These are phyloP conservation scores for Penicillium corylophilum DNA, from an alignment of 2,329 filamentous ascomycete genomes.

Conservation along the genomic window DNA sequence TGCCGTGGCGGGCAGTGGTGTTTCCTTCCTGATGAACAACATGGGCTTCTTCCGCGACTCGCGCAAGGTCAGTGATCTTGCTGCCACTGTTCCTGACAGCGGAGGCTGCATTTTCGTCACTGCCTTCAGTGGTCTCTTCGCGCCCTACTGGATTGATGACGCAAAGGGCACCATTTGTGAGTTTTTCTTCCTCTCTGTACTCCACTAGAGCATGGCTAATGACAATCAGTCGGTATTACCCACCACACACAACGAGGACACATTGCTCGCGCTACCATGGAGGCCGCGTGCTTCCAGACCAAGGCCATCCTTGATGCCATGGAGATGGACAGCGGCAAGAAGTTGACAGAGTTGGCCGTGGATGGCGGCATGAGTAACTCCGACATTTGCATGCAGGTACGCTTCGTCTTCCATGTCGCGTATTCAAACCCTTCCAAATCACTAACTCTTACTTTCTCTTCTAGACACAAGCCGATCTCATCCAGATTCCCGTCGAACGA, in stretches of 20 bases:
- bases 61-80: slow-evolving; percentile 63
- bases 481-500: slow-evolving; percentile 77
- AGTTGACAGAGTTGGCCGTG: slow-evolving; percentile 74
- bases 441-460: background rate
- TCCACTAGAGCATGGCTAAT: slow-evolving; percentile 4
- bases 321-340: slow-evolving; percentile 79
- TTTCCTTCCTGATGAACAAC: slow-evolving; percentile 71
- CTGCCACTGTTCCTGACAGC: slow-evolving; percentile 67
- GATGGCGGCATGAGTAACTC: slow-evolving; percentile 89
- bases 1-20: slow-evolving; percentile 75
- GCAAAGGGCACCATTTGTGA: slow-evolving; percentile 82
- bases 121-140: slow-evolving; percentile 86
- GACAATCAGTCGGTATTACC: slow-evolving; percentile 67
- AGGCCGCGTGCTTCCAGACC: slow-evolving; percentile 89
- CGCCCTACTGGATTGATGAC: slow-evolving; percentile 92
- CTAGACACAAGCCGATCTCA: slow-evolving; percentile 76
- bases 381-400: slow-evolving; percentile 77
- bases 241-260: slow-evolving; percentile 82
- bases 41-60: slow-evolving; percentile 61
- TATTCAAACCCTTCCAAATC: background rate
- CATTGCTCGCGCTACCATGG: slow-evolving; percentile 82
- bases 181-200: slow-evolving; percentile 22
- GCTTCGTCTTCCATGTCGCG: slow-evolving; percentile 13
- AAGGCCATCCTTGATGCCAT: slow-evolving; percentile 92
- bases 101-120: slow-evolving; percentile 86